These are phyloP conservation scores for Saccharomycopsis sp. DNA, from an alignment of 805 yeast species.

Conservation along the genomic window DNA sequence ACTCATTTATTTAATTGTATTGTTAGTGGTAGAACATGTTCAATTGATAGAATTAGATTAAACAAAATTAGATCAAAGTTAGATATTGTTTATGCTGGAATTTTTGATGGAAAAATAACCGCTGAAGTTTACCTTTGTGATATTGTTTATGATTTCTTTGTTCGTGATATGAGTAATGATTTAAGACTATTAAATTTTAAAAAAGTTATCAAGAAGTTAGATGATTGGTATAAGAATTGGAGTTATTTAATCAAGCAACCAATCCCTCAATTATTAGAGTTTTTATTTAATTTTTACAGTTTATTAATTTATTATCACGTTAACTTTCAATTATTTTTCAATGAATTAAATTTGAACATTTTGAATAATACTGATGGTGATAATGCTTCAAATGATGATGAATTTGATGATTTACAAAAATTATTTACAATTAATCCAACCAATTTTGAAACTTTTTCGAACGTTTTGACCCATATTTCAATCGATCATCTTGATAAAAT, in stretches of 20 bases:
- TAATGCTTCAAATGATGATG: conserved; percentile 1
- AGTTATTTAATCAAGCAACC: conserved; percentile 43
- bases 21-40: conserved; percentile 38
- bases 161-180: conserved; percentile 3
- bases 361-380: background rate
- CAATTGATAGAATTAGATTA: conserved; percentile 37
- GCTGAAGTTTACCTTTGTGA: conserved; percentile 34
- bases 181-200: conserved; percentile 17
- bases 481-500: conserved; percentile 4
- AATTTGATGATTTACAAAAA: background rate
- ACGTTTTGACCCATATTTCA: conserved; percentile 1
- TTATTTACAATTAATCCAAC: background rate
- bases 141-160: conserved; percentile 15
- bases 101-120: conserved; percentile 50
- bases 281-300: conserved; percentile 40
- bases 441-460: conserved; percentile 13
- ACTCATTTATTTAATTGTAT: conserved; percentile 43
- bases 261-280: conserved; percentile 45
- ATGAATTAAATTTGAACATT: conserved; percentile 3
- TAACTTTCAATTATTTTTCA: conserved; percentile 15
- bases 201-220: conserved; percentile 25
- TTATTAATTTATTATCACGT: conserved; percentile 30
- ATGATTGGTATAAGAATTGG: conserved; percentile 43
- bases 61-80: conserved; percentile 37
- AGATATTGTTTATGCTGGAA: conserved; percentile 39